Base-by-base conservation (phyloP, 345 rosid species). In the Syzygium jambos region DNA sequence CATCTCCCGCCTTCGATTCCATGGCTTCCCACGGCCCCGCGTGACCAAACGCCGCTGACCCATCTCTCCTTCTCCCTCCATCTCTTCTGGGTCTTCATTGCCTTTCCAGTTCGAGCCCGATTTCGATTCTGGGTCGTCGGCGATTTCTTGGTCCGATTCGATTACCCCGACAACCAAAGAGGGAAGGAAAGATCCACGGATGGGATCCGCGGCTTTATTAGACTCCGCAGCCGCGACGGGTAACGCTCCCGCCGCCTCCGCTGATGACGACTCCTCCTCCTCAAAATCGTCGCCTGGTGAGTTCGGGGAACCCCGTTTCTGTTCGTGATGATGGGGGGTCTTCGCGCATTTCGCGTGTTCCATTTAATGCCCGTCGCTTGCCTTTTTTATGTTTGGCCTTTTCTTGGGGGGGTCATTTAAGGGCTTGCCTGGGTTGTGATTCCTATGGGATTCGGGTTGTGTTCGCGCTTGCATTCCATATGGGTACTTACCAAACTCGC, bases 121-220 rank as follows among this genome's bases (percentile, higher is more conserved):
- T 22, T 63, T 34, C 46, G 56, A 77, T 86, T 65, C 5, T 6
- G 52, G 38, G 65, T 59, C 13, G 16, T 27, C 46, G 46, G 61
- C 29, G 65, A 17, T 19, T 53, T 34, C 61, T 53, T 14, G 59
- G 27, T 52, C 51, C 56, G 52, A n/a, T 73, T 73, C 25, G 80
- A 27, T 51, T 51, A 51, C 52, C 52, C 52, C 52, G 52, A 52
- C 16, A 52, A 6, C 73, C 38, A 7, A 1, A 29, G 29, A 29
- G 29, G 78, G 46, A 46, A 68, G 78, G 80, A 38, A 38, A 34
- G 34, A 53, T 59, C 56, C 52, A 27, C 30, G 61, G 53, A 89
- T 89, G 89, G 90, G 87, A 80, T 89, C 90, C 16, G 90, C 89
- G 7, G 82, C 83, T 43, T 38, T 89, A n/a, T 29, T 89, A 55